Conservation (phyloP, 257 asterid species). For the Verbena officinalis region DNA sequence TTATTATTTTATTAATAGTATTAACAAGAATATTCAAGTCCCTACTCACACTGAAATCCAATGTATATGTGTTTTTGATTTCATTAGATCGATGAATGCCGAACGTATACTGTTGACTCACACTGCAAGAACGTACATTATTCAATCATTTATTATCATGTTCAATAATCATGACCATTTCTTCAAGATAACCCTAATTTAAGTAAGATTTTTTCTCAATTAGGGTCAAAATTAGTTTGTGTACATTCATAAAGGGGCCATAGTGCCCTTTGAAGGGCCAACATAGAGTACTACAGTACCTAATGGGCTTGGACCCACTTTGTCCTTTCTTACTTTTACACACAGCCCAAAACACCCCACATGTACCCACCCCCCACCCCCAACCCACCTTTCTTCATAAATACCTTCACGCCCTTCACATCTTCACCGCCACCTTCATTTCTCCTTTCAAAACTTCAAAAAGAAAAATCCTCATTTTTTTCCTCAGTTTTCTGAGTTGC, state of each 20-base stretch:
- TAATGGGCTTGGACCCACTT: conserved; percentile 41
- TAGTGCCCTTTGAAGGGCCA: conserved; percentile 36
- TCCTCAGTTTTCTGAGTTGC: no score
- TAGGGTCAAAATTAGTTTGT: neutral
- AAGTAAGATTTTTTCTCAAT: conserved; percentile 4
- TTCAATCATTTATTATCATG: no score
- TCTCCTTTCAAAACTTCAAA: neutral
- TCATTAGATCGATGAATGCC: no score
- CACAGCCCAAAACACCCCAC: conserved; percentile 43
- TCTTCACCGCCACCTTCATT: conserved; percentile 25
- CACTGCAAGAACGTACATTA: no score
- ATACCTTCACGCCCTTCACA: conserved; percentile 40
- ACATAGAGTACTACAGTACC: conserved; percentile 39
- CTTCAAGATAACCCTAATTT: neutral
- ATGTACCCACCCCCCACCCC: neutral
- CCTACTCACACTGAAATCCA: no score
- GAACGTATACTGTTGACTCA: no score
- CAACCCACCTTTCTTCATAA: conserved; percentile 38
- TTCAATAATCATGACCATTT: no score
- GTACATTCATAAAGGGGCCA: conserved; percentile 36
- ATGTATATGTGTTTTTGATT: no score
- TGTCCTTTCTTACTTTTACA: conserved; percentile 45
- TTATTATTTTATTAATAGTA: no score
- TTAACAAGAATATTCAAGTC: no score
- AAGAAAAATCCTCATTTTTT: neutral